Conservation (phyloP, 257 asterid genomes). For the Nicotiana obtusifolia region DNA sequence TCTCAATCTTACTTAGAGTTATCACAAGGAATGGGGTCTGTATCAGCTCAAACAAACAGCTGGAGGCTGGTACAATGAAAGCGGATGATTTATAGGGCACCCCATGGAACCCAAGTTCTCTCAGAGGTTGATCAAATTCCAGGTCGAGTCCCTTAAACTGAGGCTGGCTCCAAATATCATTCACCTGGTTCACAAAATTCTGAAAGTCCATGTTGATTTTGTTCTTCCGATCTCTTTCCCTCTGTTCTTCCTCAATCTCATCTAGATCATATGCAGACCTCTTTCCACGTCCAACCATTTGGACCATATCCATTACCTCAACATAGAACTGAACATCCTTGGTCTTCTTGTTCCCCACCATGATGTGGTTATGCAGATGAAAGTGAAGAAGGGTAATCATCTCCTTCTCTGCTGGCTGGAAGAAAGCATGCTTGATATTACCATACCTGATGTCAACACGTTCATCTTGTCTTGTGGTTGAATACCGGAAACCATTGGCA, state of each 20-base stretch:
- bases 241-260: slow-evolving; percentile 29
- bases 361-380: slow-evolving; percentile 31
- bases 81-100: slow-evolving; percentile 26
- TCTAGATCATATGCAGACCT: slow-evolving; percentile 30
- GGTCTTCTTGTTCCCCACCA: slow-evolving; percentile 34
- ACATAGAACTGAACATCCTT: slow-evolving; percentile 36
- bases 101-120: slow-evolving; percentile 32
- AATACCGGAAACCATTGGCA: slow-evolving; percentile 23
- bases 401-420: slow-evolving; percentile 34
- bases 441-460: slow-evolving; percentile 25
- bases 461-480: slow-evolving; percentile 25
- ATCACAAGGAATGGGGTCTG: slow-evolving; percentile 25
- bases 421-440: slow-evolving; percentile 28
- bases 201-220: slow-evolving; percentile 27
- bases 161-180: slow-evolving; percentile 29
- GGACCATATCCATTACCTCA: slow-evolving; percentile 29
- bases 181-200: slow-evolving; percentile 21
- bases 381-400: slow-evolving; percentile 30
- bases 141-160: slow-evolving; percentile 25
- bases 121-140: slow-evolving; percentile 29
- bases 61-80: slow-evolving; percentile 24
- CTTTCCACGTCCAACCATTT: slow-evolving; percentile 24
- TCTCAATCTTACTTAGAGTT: slow-evolving; percentile 26
- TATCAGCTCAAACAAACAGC: slow-evolving; percentile 24
- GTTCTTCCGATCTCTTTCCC: slow-evolving; percentile 24